These are phyloP conservation scores for Xylaria telfairii DNA, from an alignment of 495 filamentous ascomycete genomes.

Conservation along the genomic window DNA sequence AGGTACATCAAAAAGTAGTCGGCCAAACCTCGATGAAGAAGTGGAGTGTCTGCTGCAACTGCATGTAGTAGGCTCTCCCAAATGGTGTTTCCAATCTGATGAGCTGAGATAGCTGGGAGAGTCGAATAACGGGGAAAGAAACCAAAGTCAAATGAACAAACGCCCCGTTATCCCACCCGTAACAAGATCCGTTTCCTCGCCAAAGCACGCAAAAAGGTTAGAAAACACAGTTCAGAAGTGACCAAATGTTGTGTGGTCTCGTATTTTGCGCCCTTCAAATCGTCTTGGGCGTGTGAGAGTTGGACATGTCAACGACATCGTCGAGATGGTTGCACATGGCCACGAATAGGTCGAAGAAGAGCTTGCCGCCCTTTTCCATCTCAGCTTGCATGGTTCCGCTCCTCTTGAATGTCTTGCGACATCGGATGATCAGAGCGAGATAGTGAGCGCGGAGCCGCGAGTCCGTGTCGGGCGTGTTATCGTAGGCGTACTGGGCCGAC, in stretches of 20 bases:
- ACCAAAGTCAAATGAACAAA: slow-evolving; percentile 41
- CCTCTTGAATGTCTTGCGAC: slow-evolving; percentile 91
- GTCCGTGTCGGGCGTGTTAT: slow-evolving; percentile 89
- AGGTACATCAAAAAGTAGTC: slow-evolving; percentile 47
- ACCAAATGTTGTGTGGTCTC: slow-evolving; percentile 30
- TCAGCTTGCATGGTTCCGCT: slow-evolving; percentile 97
- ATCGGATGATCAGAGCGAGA: slow-evolving; percentile 91
- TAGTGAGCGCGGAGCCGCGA: slow-evolving; percentile 90
- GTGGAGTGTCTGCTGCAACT: slow-evolving; percentile 46
- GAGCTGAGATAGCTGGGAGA: slow-evolving; percentile 45
- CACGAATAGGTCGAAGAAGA: slow-evolving; percentile 98
- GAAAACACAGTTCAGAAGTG: slow-evolving; percentile 30
- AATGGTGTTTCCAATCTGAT: slow-evolving; percentile 58
- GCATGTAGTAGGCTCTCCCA: slow-evolving; percentile 45
- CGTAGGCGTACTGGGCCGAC: slow-evolving; percentile 91
- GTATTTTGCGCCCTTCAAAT: slow-evolving; percentile 46
- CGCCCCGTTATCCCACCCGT: slow-evolving; percentile 29
- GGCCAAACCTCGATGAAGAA: slow-evolving; percentile 56
- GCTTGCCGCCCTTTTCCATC: slow-evolving; percentile 87
- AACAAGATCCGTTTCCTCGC: slow-evolving; percentile 34
- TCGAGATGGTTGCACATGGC: slow-evolving; percentile 97
- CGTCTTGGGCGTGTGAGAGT: slow-evolving; percentile 57
- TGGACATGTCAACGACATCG: slow-evolving; percentile 75
- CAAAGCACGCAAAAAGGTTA: slow-evolving; percentile 24
- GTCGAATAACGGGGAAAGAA: slow-evolving; percentile 44